Percentiles rank a stretch among this genome's conserved stretches.
phyloP scores from a whole-genome alignment of 2,329 filamentous ascomycete species.

The Penicillium decumbens region DNA sequence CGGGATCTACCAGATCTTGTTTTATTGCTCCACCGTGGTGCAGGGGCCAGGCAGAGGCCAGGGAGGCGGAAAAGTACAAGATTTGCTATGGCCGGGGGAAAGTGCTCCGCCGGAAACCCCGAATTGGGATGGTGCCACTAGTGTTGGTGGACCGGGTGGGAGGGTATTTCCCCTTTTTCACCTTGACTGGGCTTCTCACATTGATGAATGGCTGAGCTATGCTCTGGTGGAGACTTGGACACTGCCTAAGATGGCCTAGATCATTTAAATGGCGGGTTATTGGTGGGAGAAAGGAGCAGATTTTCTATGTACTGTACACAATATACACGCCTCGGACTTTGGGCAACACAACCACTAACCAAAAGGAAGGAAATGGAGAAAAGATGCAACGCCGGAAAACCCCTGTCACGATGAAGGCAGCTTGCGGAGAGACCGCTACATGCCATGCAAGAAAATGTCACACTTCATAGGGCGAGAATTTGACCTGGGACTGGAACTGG shows the following conservation, averaged over 20 bases:
- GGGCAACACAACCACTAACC: constrained; percentile 7
- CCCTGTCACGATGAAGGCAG: constrained; percentile 26
- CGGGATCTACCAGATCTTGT: constrained; percentile 8
- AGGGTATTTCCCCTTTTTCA: constrained; percentile 3
- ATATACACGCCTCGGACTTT: constrained; percentile 22
- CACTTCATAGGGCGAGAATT: constrained; percentile 1
- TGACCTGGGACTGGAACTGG: background rate
- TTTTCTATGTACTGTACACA: constrained; percentile 34
- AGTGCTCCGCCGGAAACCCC: constrained; percentile 14
- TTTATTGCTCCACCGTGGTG: constrained; percentile 8
- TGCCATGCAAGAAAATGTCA: constrained; percentile 22
- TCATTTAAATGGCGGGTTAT: background rate
- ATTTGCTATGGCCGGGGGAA: constrained; percentile 8
- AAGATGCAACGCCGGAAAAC: constrained; percentile 31
- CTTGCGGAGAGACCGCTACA: constrained; percentile 16
- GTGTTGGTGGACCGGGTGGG: constrained; percentile 1
- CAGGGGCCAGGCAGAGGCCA: background rate
- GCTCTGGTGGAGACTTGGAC: background rate
- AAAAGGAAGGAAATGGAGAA: constrained; percentile 5
- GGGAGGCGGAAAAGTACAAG: background rate
- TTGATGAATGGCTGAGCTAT: background rate
- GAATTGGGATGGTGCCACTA: constrained; percentile 4
- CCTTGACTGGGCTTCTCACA: background rate
- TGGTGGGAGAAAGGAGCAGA: constrained; percentile 17
- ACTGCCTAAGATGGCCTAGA: background rate